Evolutionary conservation across 768 basidiomycete species (phyloP), one percentile per base, ranked within the genome.

Genomic region (Tulasnella calospora): DNA sequence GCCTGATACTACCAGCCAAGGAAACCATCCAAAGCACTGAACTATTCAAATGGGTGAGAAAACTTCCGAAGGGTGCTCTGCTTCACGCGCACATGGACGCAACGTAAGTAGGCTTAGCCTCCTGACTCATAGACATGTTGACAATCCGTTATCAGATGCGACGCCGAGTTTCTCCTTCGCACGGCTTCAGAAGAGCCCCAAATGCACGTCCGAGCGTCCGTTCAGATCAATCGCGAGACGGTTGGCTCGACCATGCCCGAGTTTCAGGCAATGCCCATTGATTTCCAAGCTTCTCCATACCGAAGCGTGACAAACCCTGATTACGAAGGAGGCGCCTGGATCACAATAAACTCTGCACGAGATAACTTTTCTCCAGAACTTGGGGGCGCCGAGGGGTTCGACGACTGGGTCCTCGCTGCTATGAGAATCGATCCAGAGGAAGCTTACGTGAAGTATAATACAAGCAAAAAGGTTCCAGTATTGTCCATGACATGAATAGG

Each of bases 61-160:
- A 90, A 91, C 92, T 94, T 91, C 93, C 93, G 2, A 94, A 94
- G 84, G 93, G 93, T 55, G 92, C 88, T 0, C 86, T 94, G 4
- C 85, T 94, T 19, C 92, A 94, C 80, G 89, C 87, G 0, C 93
- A 94, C 82, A 85, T 94, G n/a, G 92, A 92, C 81, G 90, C 92
- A 9, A 79, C 71, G 79, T 79, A 55, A 78, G 69, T 78, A 13
- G 41, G 27, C 73, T 61, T 10, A 27, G 6, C 47, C 76, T 44
- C 51, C 23, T 2, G 21, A 38, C 10, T 30, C 15, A 33, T 46
- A 19, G 15, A 15, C 30, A 51, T 38, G n/a, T 36, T 57, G 33
- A 47, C 36, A 23, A 33, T 7, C 10, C 55, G 10, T n/a, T 27
- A 9, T 69, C 40, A 76, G 76, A 36, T 77, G 76, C 33, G 88